Percentiles rank a stretch among this genome's conserved stretches.
These are phyloP conservation scores for Penicillium flavigenum DNA, from an alignment of 495 filamentous ascomycete genomes.

Conservation along the genomic window DNA sequence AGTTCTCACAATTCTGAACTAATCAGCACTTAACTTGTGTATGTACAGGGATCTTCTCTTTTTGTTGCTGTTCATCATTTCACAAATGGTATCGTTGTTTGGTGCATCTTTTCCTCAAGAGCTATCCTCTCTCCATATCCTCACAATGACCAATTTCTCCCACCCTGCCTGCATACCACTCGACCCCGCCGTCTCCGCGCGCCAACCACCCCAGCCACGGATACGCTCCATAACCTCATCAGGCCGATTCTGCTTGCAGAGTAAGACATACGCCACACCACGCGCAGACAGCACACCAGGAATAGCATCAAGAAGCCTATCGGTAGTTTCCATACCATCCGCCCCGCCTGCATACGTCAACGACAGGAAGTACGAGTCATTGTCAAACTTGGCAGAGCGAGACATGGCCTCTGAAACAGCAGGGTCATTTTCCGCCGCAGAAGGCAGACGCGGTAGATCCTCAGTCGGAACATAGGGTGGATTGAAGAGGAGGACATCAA, in stretches of 20 bases:
- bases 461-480: conserved; percentile 91
- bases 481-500: conserved; percentile 93
- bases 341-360: conserved; percentile 83
- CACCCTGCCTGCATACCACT: conserved; percentile 87
- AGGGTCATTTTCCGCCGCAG: conserved; percentile 27
- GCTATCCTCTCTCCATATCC: conserved; percentile 61
- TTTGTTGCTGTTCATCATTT: background rate
- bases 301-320: conserved; percentile 68
- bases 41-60: background rate
- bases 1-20: background rate
- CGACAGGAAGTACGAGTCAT: conserved; percentile 76
- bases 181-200: conserved; percentile 71
- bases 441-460: conserved; percentile 57
- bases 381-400: conserved; percentile 52
- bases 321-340: conserved; percentile 92
- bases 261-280: conserved; percentile 84
- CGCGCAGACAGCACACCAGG: conserved; percentile 58
- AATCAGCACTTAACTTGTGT: background rate
- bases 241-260: conserved; percentile 85
- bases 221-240: conserved; percentile 70
- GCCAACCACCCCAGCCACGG: conserved; percentile 61
- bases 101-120: background rate
- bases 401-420: conserved; percentile 20
- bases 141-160: conserved; percentile 82
- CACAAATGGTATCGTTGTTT: conserved; percentile 9